A percentile compares a stretch with the other conserved stretches of the same genome.
phyloP scores from a whole-genome alignment of 805 yeast species.

The Pichia californica region DNA sequence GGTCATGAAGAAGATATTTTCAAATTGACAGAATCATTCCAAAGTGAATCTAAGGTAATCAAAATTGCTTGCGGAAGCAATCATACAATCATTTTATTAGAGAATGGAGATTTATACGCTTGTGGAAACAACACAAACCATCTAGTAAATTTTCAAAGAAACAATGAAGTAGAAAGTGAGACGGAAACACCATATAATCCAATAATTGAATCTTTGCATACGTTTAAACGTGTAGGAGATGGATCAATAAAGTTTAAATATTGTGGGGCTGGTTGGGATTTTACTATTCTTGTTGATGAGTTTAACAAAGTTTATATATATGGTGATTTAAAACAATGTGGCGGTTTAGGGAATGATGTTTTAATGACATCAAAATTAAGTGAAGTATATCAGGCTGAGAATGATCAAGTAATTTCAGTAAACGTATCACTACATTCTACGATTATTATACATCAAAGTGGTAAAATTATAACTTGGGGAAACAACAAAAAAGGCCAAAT shows the following conservation, averaged over 20 bases:
- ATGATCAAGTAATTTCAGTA: conserved; percentile 12
- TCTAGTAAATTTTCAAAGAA: too few relatives aligned
- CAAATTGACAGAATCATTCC: conserved; percentile 17
- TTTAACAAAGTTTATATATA: conserved; percentile 39
- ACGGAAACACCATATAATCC: too few relatives aligned
- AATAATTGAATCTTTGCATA: too few relatives aligned
- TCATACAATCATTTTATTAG: conserved; percentile 60
- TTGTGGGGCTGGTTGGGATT: conserved; percentile 79
- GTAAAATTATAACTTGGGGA: conserved; percentile 61
- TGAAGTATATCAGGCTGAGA: neutral
- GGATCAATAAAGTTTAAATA: conserved; percentile 32
- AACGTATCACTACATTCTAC: conserved; percentile 42
- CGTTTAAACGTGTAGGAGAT: neutral
- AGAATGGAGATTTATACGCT: conserved; percentile 46
- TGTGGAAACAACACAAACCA: conserved; percentile 37
- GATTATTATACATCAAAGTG: conserved; percentile 33
- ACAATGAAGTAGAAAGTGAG: too few relatives aligned
- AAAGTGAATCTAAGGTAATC: conserved; percentile 1
- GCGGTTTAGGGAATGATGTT: neutral
- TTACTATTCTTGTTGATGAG: conserved; percentile 42
- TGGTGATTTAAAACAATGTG: conserved; percentile 33
- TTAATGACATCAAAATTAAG: neutral
- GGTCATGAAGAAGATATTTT: conserved; percentile 45
- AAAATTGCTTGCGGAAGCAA: conserved; percentile 77
- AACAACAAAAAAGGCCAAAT: conserved; percentile 57